Base-by-base conservation (phyloP, 176 grass and related monocot species). In the Hsuehochloa calcarea region DNA sequence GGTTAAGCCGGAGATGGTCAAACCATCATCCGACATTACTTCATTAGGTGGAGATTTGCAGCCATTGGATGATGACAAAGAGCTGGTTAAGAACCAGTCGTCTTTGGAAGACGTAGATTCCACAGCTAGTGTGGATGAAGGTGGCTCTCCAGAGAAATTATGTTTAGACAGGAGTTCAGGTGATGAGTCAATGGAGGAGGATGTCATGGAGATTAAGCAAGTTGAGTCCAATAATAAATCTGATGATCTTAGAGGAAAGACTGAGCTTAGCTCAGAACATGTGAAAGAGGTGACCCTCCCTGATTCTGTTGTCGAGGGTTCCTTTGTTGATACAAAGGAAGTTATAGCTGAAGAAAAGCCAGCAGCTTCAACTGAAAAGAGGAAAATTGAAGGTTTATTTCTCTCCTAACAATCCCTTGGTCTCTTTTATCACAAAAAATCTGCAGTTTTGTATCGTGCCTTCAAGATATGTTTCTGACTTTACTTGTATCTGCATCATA, bases 181-280 rank as follows among this genome's bases (percentile, higher is more conserved):
- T 88, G 97, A 99, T 88, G 97, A 99, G 65, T 99, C 92, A 72
- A 91, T 99, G 92, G 97, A 99, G 78, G 97, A 96, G 77, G 97
- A 99, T 96, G 78, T 91, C 27, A 66, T 85, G 45, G 93, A 99
- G 77, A 88, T 73, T 81, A 99, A 90, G 81, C 86, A 89, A 61
- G 84, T 88, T 72, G 92, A 99, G 61, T 86, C 90, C 72, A 95
- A 70, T 75, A 84, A 85, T 52, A 90, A 84, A 77, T 89, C 80
- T 87, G 79, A 74, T 73, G 85, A 85, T 76, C 66, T 82, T 11
- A 64, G 40, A 68, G 87, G 15, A 90, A 86, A 78, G 64, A 68
- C 72, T 79, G 90, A 83, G n/a, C 78, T 80, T 82, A 85, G 68
- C 64, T 89, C 90, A 17, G 89, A 79, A 64, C 72, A 84, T 86